A percentile compares a stretch with the other conserved stretches of the same genome.
Evolutionary conservation across 2,329 filamentous ascomycete species (phyloP).

Genomic region (Pseudogymnoascus sp.): DNA sequence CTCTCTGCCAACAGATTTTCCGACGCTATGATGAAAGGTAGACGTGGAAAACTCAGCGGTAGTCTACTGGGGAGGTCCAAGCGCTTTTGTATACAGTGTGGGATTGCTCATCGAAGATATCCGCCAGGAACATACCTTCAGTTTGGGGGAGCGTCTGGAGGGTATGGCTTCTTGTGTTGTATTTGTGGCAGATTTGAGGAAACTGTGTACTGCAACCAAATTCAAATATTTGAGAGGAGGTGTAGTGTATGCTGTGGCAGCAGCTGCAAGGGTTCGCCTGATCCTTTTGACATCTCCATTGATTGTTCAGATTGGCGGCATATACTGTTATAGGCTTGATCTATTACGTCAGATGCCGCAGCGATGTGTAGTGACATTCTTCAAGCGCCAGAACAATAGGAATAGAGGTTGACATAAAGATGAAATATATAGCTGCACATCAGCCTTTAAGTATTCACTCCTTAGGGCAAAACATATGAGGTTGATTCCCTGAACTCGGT

Average conservation of each 20-base stretch:
- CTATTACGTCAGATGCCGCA: background rate
- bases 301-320: background rate
- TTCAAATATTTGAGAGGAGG: background rate
- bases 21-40: background rate
- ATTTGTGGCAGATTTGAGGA: background rate
- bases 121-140: background rate
- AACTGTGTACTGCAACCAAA: background rate
- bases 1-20: background rate
- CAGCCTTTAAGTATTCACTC: background rate
- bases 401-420: background rate
- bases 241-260: background rate
- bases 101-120: background rate
- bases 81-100: background rate
- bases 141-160: background rate
- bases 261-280: background rate
- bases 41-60: background rate
- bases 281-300: background rate
- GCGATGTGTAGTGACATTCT: background rate
- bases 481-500: conserved; percentile 1
- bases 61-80: background rate
- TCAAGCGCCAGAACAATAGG: background rate
- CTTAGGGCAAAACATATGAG: background rate
- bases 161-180: background rate
- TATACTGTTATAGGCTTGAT: background rate
- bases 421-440: background rate